Evolutionary conservation across 1,284 basidiomycete species (phyloP).

Genomic region (Ceratobasidium sp.): DNA sequence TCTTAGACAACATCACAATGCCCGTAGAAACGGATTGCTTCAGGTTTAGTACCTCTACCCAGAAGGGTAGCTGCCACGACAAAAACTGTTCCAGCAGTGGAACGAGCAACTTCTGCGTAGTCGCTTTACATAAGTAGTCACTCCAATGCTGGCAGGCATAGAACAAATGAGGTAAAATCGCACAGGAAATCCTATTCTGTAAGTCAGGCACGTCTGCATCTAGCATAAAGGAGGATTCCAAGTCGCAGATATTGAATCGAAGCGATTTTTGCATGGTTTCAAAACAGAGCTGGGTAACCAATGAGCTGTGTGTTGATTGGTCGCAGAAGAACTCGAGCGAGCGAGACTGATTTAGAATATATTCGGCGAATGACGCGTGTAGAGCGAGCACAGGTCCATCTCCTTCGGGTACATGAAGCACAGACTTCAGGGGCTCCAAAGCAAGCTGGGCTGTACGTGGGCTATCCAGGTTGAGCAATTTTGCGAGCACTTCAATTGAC

Average conservation of each 20-base stretch:
- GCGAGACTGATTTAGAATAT: background rate
- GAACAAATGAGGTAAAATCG: background rate
- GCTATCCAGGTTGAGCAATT: background rate
- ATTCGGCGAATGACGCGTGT: conserved; percentile 12
- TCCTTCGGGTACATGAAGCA: background rate
- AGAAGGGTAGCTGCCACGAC: background rate
- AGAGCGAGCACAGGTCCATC: background rate
- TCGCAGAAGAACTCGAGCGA: background rate
- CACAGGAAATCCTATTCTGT: background rate
- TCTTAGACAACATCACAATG: background rate
- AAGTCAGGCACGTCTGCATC: conserved; percentile 6
- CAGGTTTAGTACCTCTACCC: conserved; percentile 16
- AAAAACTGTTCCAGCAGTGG: background rate
- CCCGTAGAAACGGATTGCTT: background rate
- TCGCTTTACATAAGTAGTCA: background rate
- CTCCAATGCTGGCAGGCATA: conserved; percentile 7
- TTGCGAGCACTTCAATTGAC: background rate
- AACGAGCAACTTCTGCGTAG: background rate
- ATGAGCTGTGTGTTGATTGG: background rate
- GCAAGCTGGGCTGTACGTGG: background rate
- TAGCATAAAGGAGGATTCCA: conserved; percentile 8
- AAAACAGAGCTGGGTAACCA: background rate
- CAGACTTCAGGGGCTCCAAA: background rate
- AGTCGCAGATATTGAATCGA: conserved; percentile 14
- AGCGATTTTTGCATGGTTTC: background rate